Base-by-base conservation (phyloP, 768 basidiomycete species). In the Suillus lakei region DNA sequence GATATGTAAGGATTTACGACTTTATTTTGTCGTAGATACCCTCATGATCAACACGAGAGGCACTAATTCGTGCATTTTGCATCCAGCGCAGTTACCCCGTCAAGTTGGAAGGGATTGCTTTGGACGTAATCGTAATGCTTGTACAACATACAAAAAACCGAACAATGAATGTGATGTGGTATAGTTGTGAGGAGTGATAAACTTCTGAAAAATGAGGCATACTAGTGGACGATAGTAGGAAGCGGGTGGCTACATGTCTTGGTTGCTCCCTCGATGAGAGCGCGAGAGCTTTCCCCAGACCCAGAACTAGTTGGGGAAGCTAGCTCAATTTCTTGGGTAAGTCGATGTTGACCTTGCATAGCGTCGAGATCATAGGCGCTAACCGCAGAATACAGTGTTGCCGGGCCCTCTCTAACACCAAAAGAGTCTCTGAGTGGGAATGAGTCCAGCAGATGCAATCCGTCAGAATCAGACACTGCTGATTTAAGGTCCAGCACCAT, bases 401-500 rank as follows among this genome's bases (percentile, higher is more conserved):
- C 3, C 39, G 58, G 28, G n/a, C 58, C 58, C 39, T 41, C 58
- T 59, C 26, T 59, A 21, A 6, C 58, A 59, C 39, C 26, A 10
- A 59, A 21, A 59, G 36, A 28, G 23, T 39, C 38, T 59, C 12
- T 41, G 39, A 41, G 28, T 43, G 18, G 58, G 12, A 21, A 41
- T 28, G 28, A 59, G 39, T 59, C 38, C 21, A 43, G 4, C 5
- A 41, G 18, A 21, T 39, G 58, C 18, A 59, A 59, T 10, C 58
- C 58, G 7, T 59, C 58, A 41, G 38, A 34, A 59, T 39, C 38
- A 39, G 56, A 41, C 56, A 38, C 58, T 13, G 58, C 28, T 28
- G 58, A 59, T 4, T 28, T 18, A 21, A 59, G 58, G 28, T 59
- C 39, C 18, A 59, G 28, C 18, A 59, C 38, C 58, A 59, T 59